A percentile compares a stretch with the other conserved stretches of the same genome.
Conservation (phyloP, 441 rosid genomes). For the Gossypium davidsonii region DNA sequence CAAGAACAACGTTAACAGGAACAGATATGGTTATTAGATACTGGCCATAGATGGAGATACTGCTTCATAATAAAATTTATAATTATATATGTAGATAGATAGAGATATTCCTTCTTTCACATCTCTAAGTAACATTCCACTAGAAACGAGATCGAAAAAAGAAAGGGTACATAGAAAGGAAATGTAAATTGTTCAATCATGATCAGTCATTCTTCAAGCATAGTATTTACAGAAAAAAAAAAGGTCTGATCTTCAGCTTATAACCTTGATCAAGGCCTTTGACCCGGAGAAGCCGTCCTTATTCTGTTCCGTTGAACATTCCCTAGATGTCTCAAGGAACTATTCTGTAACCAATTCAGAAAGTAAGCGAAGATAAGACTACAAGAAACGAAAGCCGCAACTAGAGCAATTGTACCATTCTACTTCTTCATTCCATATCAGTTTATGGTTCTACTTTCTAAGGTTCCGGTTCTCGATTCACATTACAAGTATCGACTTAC, state of each 20-base stretch:
- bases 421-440: background rate
- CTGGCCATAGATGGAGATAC: background rate
- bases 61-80: background rate
- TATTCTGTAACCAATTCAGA: background rate
- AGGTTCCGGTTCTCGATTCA: background rate
- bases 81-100: background rate
- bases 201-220: constrained; percentile 11
- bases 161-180: background rate
- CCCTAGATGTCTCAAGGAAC: background rate
- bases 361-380: background rate
- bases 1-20: too few species aligned
- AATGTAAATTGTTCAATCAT: constrained; percentile 8
- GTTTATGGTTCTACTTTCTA: background rate
- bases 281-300: constrained; percentile 13
- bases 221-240: constrained; percentile 21
- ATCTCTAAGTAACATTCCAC: background rate
- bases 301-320: background rate
- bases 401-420: background rate
- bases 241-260: constrained; percentile 12
- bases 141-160: constrained; percentile 1
- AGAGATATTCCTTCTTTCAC: background rate
- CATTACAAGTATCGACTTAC: constrained; percentile 9
- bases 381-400: background rate
- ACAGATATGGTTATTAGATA: background rate
- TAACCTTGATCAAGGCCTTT: constrained; percentile 14